Evolutionary conservation across 73 alveolate species (phyloP), one percentile per base, ranked within the genome.

Genomic region (Paramecium caudatum): DNA sequence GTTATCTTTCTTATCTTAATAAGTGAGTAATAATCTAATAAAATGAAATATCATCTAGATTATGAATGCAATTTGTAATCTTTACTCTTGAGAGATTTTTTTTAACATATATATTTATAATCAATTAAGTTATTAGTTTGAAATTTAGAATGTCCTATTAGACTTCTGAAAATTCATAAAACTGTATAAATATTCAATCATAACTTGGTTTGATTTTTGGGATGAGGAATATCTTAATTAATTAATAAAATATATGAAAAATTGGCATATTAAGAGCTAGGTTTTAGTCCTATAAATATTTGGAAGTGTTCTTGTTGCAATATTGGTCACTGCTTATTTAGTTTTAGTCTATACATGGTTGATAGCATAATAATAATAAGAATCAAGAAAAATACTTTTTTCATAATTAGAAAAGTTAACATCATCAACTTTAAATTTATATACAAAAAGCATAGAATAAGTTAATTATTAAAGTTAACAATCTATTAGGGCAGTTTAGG

Each of bases 401-500:
- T 55, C 9, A 3, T 27, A 21, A 23, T 27, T 55, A 27, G 80
- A 55, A 23, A 55, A 27, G 23, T 27, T 55, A 23, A 55, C 80
- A 3, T 12, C 80, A 55, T 37, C 23, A 27, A 43, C 80, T 55
- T 55, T 55, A 10, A 0, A 1, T 4, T 23, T 3, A 6, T 55
- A 55, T 55, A 12, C 80, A 9, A 23, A 43, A 23, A 55, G 80
- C 80, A 21, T 55, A 4, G 41, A 55, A 55, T 21, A 19, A 10
- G 80, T 55, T 27, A 55, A 23, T 23, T 55, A 23, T 55, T 23
- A 55, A 55, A 55, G 80, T 23, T 27, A 55, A 55, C 16, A 55
- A 55, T 55, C 80, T 23, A 55, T 55, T 27, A 55, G 80, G 30
- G 23, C 80, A 55, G 30, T 55, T 1, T 23, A 55, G 30, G 80